Evolutionary conservation across 2,329 filamentous ascomycete species (phyloP).

Genomic region (Ilyonectria destructans): DNA sequence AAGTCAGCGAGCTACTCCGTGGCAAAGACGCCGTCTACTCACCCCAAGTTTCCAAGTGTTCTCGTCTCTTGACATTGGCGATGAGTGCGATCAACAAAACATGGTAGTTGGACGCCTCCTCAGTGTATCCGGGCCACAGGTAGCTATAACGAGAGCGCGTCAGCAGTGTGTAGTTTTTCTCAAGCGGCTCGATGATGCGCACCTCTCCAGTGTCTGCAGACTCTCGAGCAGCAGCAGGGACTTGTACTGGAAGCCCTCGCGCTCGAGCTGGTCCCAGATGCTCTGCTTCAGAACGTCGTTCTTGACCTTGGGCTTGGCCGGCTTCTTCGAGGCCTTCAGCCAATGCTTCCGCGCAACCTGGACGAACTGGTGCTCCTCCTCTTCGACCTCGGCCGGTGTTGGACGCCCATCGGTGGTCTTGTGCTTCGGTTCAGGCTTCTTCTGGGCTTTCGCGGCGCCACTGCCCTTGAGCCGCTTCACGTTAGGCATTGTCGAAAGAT

Average conservation of each 20-base stretch:
- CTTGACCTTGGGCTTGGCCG: constrained; percentile 80
- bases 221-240: constrained; percentile 89
- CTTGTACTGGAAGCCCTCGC: constrained; percentile 83
- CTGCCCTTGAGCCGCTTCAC: constrained; percentile 73
- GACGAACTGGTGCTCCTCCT: constrained; percentile 81
- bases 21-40: constrained; percentile 48
- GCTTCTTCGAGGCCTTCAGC: constrained; percentile 77
- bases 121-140: constrained; percentile 93
- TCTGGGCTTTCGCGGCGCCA: constrained; percentile 59
- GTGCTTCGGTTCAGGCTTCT: constrained; percentile 56
- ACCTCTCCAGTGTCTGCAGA: constrained; percentile 90
- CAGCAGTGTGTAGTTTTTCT: constrained; percentile 44
- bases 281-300: constrained; percentile 89
- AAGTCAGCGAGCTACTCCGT: constrained; percentile 34
- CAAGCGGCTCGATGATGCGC: constrained; percentile 28
- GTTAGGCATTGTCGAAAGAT: constrained; percentile 65
- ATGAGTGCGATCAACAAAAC: constrained; percentile 90
- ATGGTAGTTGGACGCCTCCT: constrained; percentile 92
- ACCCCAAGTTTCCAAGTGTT: constrained; percentile 92
- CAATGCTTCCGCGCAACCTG: constrained; percentile 88
- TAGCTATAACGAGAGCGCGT: constrained; percentile 71
- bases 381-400: constrained; percentile 78
- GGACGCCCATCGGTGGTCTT: constrained; percentile 59
- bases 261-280: constrained; percentile 91
- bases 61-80: constrained; percentile 89